These are phyloP conservation scores for Auricularia heimuer DNA, from an alignment of 768 basidiomycete genomes.

Conservation along the genomic window DNA sequence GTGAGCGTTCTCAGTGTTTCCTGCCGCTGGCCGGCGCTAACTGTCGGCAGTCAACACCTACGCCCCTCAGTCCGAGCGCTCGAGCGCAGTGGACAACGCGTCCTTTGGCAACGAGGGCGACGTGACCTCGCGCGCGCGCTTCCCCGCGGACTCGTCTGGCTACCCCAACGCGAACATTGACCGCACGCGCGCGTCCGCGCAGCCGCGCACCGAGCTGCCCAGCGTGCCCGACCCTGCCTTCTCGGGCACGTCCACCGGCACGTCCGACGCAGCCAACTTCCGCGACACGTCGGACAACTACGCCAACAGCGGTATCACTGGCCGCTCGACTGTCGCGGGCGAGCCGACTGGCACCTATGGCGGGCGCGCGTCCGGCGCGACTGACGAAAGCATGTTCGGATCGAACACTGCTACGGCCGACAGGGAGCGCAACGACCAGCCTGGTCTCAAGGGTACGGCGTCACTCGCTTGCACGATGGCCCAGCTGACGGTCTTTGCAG, in stretches of 20 bases:
- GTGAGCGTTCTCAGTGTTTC: too few relatives aligned
- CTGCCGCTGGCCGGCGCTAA: too few relatives aligned
- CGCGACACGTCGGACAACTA: too few relatives aligned
- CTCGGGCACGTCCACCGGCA: neutral
- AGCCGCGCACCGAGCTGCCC: neutral
- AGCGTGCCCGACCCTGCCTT: neutral
- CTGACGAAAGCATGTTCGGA: neutral
- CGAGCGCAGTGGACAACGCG: neutral
- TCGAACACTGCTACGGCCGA: too few relatives aligned
- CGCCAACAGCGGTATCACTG: neutral
- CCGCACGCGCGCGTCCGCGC: too few relatives aligned
- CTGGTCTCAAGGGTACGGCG: too few relatives aligned
- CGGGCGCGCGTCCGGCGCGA: neutral
- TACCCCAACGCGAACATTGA: neutral
- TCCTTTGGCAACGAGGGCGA: neutral
- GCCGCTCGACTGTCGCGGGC: neutral
- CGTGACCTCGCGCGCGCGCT: conserved; percentile 1
- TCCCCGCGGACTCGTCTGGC: neutral
- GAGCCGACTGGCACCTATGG: neutral
- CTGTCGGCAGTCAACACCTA: neutral
- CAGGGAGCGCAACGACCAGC: too few relatives aligned
- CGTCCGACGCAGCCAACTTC: neutral
- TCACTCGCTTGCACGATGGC: too few relatives aligned
- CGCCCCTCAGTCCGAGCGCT: neutral
- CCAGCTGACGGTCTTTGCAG: too few relatives aligned